Percentiles rank a stretch among this genome's conserved stretches.
These are phyloP conservation scores for Gymnopilus junonius DNA, from an alignment of 768 basidiomycete species.

Conservation along the genomic window DNA sequence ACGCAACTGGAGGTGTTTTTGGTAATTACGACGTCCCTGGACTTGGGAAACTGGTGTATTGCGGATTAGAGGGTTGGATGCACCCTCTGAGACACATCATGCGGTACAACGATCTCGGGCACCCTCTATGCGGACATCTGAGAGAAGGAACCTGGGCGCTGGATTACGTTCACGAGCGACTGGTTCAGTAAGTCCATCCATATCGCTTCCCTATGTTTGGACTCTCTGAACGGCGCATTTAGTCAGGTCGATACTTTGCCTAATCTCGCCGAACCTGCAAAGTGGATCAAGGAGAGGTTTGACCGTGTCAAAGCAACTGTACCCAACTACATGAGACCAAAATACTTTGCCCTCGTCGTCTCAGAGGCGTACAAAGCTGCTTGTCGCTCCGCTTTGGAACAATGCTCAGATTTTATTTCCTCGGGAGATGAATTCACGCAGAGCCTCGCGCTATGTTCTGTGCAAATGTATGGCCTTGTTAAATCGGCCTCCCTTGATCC, in stretches of 20 bases:
- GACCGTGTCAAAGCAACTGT: conserved; percentile 74
- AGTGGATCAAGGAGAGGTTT: conserved; percentile 90
- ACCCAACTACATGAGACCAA: conserved; percentile 90
- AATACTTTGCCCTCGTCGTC: conserved; percentile 93
- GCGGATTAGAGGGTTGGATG: conserved; percentile 99
- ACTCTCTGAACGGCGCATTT: conserved; percentile 8
- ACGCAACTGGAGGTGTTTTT: conserved; percentile 80
- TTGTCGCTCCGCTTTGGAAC: conserved; percentile 80
- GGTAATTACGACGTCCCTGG: conserved; percentile 85
- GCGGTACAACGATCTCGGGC: conserved; percentile 90
- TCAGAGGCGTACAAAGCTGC: conserved; percentile 94
- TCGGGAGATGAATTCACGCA: conserved; percentile 90
- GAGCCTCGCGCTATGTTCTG: conserved; percentile 80
- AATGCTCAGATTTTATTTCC: conserved; percentile 84
- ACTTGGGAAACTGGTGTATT: conserved; percentile 79
- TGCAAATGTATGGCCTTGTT: conserved; percentile 92
- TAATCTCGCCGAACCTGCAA: conserved; percentile 66
- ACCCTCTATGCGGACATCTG: conserved; percentile 86
- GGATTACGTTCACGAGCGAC: conserved; percentile 79
- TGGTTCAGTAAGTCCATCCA: conserved; percentile 61
- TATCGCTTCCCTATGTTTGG: not conserved
- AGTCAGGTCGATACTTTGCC: conserved; percentile 72
- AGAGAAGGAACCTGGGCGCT: conserved; percentile 91
- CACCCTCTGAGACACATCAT: conserved; percentile 82
- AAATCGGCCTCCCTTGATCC: conserved; percentile 90